Conservation (phyloP, 441 rosid species). For the Populus hybrid region DNA sequence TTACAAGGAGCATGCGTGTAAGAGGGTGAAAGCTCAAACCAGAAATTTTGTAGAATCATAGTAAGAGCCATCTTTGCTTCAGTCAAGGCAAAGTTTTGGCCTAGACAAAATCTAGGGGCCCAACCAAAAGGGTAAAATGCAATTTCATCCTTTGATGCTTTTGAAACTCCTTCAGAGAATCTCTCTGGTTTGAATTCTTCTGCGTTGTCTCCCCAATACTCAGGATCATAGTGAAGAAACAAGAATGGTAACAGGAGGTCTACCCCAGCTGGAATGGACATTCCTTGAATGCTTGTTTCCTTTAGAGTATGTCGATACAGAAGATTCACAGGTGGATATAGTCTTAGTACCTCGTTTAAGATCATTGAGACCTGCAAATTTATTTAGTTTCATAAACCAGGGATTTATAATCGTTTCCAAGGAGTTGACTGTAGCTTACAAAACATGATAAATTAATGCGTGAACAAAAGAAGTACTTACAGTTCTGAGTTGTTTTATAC, state of each 20-base stretch:
- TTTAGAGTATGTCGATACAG: conserved; percentile 27
- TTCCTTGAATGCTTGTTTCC: conserved; percentile 33
- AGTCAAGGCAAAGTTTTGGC: conserved; percentile 43
- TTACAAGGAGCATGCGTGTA: too few species aligned
- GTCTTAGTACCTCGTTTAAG: conserved; percentile 32
- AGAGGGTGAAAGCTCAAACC: conserved; percentile 24
- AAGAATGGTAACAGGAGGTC: conserved; percentile 35
- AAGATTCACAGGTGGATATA: conserved; percentile 44
- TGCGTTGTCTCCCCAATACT: conserved; percentile 43
- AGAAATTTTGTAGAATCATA: conserved; percentile 41
- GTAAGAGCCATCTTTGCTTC: conserved; percentile 52
- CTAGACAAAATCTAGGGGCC: conserved; percentile 50
- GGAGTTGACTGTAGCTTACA: too few species aligned
- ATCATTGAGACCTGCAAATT: conserved; percentile 40
- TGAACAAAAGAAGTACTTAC: conserved; percentile 18
- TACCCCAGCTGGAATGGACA: conserved; percentile 41
- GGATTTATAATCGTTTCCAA: too few species aligned
- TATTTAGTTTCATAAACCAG: not conserved
- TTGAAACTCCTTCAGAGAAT: conserved; percentile 41
- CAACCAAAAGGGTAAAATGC: conserved; percentile 44
- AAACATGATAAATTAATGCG: not conserved
- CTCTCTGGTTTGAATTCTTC: conserved; percentile 49
- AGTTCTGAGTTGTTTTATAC: conserved; percentile 35
- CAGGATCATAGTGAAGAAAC: conserved; percentile 46
- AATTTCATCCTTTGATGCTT: conserved; percentile 34